Base-by-base conservation (phyloP, 768 basidiomycete genomes). In the Mycena sanguinolenta region DNA sequence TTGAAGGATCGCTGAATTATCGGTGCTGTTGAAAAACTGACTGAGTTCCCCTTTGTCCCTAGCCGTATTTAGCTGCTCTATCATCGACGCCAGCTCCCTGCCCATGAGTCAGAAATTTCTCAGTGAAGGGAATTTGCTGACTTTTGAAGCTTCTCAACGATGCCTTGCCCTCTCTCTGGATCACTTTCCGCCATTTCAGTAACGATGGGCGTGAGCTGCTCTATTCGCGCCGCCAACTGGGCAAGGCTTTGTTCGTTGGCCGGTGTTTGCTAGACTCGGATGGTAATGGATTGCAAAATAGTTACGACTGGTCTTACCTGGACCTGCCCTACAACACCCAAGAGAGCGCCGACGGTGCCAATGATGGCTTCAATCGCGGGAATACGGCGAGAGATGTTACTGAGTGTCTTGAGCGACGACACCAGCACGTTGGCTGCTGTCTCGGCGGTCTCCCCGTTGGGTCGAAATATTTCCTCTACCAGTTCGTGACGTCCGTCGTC, bases 1-100 rank as follows among this genome's bases (percentile, higher is more conserved):
- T 25, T n/a, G n/a, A 16, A 70, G 49, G n/a, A 34, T n/a, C 2
- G 69, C 58, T 0, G 69, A 21, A 32, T 64, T 42, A 23, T 70
- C 58, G 17, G 17, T 14, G n/a, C 69, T 65, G 49, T 65, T 70
- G 58, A 70, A 70, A 36, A 70, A 70, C 13, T 55, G 27, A 13
- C 42, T 16, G 12, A 70, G 63, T 49, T n/a, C 57, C 5, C 44
- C 58, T 27, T 57, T 58, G 32, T 10, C 10, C 32, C 19, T 2
- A 19, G 69, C 69, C 10, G 23, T 36, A 1, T 61, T 25, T 2
- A 70, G 28, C 7, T 70, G 64, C 28, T 4, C 49, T 4, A 16
- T 49, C n/a, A 70, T 70, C 4, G 63, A 62, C n/a, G 60, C 10
- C 10, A 71, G 17, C 34, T 66, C 60, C 30, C 70, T 71, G 19